Percentiles rank a stretch among this genome's conserved stretches.
These are phyloP conservation scores for Exophiala xenobiotica DNA, from an alignment of 2,329 filamentous ascomycete genomes.

Conservation along the genomic window DNA sequence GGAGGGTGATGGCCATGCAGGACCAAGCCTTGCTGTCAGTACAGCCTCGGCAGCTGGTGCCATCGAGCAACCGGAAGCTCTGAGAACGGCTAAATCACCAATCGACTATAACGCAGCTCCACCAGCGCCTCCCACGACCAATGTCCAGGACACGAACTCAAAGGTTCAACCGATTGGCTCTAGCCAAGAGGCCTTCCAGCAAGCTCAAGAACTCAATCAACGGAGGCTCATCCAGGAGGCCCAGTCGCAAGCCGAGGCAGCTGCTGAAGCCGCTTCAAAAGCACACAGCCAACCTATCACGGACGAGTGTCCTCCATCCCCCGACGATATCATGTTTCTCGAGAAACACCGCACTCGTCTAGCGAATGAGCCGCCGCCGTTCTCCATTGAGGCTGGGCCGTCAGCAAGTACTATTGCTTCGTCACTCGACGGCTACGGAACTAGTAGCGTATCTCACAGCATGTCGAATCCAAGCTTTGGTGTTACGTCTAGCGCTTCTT, in stretches of 20 bases:
- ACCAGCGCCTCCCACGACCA: conserved; percentile 5
- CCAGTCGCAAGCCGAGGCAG: conserved; percentile 17
- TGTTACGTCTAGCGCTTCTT: conserved; percentile 47
- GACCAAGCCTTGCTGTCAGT: conserved; percentile 46
- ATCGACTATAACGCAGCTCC: conserved; percentile 13
- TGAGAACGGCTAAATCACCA: conserved; percentile 28
- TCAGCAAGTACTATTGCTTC: conserved; percentile 49
- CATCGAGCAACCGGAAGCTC: conserved; percentile 40
- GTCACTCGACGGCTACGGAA: conserved; percentile 46
- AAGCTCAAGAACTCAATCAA: conserved; percentile 32
- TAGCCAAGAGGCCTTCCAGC: conserved; percentile 30
- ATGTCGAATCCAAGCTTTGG: conserved; percentile 50
- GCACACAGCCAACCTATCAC: conserved; percentile 9
- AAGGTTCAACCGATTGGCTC: conserved; percentile 24
- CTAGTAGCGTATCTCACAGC: conserved; percentile 49
- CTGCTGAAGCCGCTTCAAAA: conserved; percentile 8
- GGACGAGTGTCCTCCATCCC: conserved; percentile 33
- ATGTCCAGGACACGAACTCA: conserved; percentile 4
- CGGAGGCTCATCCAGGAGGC: conserved; percentile 31
- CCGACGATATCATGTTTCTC: conserved; percentile 31
- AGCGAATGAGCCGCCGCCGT: conserved; percentile 9
- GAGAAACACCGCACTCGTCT: conserved; percentile 14
- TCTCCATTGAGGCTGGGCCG: conserved; percentile 29
- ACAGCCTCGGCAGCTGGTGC: conserved; percentile 46
- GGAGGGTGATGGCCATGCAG: conserved; percentile 37